phyloP scores from a whole-genome alignment of 345 rosid genomes.

The Eucalyptus erythrocorys region DNA sequence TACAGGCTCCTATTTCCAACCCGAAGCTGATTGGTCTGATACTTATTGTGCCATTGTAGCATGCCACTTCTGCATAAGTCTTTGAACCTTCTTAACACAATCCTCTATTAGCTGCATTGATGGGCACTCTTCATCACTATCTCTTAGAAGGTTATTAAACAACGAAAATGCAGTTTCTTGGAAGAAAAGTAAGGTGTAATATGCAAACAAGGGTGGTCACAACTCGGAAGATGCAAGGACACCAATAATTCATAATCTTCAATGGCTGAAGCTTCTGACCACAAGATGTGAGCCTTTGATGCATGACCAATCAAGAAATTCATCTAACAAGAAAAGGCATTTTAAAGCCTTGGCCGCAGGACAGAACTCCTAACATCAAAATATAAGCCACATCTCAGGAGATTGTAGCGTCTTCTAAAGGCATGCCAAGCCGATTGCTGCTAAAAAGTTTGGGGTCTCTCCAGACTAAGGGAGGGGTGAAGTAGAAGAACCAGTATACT shows the following conservation, averaged over 20 bases:
- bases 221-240: not conserved
- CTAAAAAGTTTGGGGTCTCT: not conserved
- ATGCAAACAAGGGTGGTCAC: not conserved
- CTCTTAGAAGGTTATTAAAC: not conserved
- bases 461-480: not conserved
- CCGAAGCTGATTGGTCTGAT: conserved; percentile 73
- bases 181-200: not conserved
- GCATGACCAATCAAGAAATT: not conserved
- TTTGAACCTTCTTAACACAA: conserved; percentile 53
- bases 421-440: not conserved
- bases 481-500: not conserved
- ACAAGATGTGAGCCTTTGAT: not conserved
- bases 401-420: not conserved
- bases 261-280: not conserved
- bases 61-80: conserved; percentile 60
- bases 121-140: conserved; percentile 6
- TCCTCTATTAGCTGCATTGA: conserved; percentile 61
- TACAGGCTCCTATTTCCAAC: conserved; percentile 69
- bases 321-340: not conserved
- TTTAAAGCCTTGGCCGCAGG: not conserved
- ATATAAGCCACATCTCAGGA: not conserved
- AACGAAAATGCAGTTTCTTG: not conserved
- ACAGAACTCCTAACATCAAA: not conserved
- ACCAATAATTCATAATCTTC: not conserved
- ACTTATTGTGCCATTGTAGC: conserved; percentile 65